Evolutionary conservation across 257 asterid species (phyloP), one percentile per base, ranked within the genome.

Genomic region (Nicotiana tabacum): DNA sequence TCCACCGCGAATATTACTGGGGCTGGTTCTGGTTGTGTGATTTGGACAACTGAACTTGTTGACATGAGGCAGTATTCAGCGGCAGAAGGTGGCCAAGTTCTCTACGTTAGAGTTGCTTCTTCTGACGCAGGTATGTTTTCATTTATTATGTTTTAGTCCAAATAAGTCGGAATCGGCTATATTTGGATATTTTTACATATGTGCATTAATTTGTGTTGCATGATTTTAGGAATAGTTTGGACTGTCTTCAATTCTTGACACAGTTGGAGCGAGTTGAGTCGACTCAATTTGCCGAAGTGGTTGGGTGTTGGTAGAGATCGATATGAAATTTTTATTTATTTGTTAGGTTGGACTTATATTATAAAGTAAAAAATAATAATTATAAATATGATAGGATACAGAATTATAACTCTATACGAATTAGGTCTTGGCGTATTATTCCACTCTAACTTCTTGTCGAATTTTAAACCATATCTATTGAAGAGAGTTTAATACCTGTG

Each of bases 41-140:
- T 88, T 77, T 93, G 97, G 97, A 80, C 87, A 46, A 77, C 55
- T 68, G 93, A 87, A 76, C 86, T 93, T 18, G 80, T 91, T 67
- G 97, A 93, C 10, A 89, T 93, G 94, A 33, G 96, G 87, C 97
- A 90, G 86, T 93, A 89, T 84, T 90, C 96, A 55, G 87, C 72
- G 83, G 78, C 92, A 4, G 94, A 91, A 37, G 94, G 96, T 76
- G 97, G 96, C 1, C 94, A 93, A 87, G 88, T 85, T 67, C 85
- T 93, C 37, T 86, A 90, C 60, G 76, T 89, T 60, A 88, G 97
- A 81, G 89, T 85, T 51, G 85, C 96, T 5, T 89, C 90, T 7
- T 83, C 89, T 12, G 92, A 88, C 66, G 84, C 88, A 78, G 93
- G 97, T 93, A 89, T 8, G 83, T 81, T 82, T 66, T 2, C 33